Base-by-base conservation (phyloP, 2,329 filamentous ascomycete species). In the Leptographium radiaticola region DNA sequence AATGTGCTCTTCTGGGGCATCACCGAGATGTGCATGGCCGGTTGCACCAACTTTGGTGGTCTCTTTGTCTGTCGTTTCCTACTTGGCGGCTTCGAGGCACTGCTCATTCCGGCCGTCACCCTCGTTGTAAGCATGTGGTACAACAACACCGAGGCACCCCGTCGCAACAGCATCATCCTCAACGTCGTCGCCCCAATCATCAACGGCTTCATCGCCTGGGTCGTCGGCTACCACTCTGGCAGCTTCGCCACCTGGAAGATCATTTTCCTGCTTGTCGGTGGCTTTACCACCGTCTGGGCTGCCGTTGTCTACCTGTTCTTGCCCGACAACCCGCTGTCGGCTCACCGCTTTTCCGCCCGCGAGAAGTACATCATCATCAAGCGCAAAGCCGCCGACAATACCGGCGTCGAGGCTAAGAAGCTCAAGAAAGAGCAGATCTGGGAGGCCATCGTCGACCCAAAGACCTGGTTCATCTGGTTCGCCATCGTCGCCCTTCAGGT, bases 141-240 rank as follows among this genome's bases (percentile, higher is more conserved):
- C 46, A 58, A 60, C 2, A 60, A 59, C 6, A 59, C 61, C 15
- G 63, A 63, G 56, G 62, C 63, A 51, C 64, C 59, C 10, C 58
- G 55, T 15, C 58, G 62, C 38, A 63, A 62, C 48, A 61, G 62
- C 49, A 60, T 63, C 47, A 62, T 59, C 42, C 57, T 61, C 51
- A 61, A 60, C 38, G 61, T 62, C 42, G 49, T 60, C 13, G 58
- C 60, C 5, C 59, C 60, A n/a, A 62, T 63, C 44, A 51, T 62
- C 39, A 61, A 60, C 45, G 61, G 61, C 5, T 55, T 63, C 36
- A 34, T 63, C 16, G 59, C 58, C 15, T 62, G 60, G 58, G 54
- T 52, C 15, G 58, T 61, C 38, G 55, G 61, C 50, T 62, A 62
- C 50, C 54, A 62, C 47, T 20, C 16, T 13, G 59, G 59, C 15